Base-by-base conservation (phyloP, 2,329 filamentous ascomycete genomes). In the Talaromyces sp. region DNA sequence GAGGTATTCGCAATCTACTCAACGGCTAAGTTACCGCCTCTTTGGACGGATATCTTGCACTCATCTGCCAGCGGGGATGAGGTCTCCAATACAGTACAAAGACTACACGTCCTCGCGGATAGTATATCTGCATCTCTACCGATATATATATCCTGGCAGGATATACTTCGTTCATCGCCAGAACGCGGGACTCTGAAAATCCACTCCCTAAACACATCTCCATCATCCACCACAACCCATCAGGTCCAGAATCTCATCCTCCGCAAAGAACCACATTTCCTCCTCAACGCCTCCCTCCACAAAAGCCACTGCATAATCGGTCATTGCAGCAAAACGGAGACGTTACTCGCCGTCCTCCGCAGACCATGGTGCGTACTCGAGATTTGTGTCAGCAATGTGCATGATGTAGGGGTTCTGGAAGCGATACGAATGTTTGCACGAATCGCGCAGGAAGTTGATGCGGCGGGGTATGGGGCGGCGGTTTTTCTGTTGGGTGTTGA, bases 341-440 rank as follows among this genome's bases (percentile, higher is more conserved):
- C 66, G 11, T 41, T 67, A 11, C 41, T 67, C 13, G 54, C 39
- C 10, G 10, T 54, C 11, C 52, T 67, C 22, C 63, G 59, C 27
- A 43, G 66, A 17, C 66, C 66, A 9, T 67, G 66, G 66, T 67
- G 66, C 19, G 66, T 67, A 8, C 60, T 67, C 17, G 66, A 67
- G 22, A 62, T 67, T 13, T 66, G 66, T 19, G 43, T 63, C 33
- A 65, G 57, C 22, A 45, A 49, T n/a, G n/a, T 31, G 11, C 41
- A 22, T 35, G 11, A 47, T 13, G 19, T 57, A 27, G 13, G 57
- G 4, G 25, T 56, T 31, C 25, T 67, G 1, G 25, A 45, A 10
- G 33, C 8, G 5, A 19, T 67, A 6, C 52, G 65, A 2, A 41
- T 0, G 2, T 67, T 67, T 45, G 66, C 66, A 6, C 49, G 37